phyloP scores from a whole-genome alignment of 2,329 filamentous ascomycete genomes.

The Chrysoporthe cubensis region DNA sequence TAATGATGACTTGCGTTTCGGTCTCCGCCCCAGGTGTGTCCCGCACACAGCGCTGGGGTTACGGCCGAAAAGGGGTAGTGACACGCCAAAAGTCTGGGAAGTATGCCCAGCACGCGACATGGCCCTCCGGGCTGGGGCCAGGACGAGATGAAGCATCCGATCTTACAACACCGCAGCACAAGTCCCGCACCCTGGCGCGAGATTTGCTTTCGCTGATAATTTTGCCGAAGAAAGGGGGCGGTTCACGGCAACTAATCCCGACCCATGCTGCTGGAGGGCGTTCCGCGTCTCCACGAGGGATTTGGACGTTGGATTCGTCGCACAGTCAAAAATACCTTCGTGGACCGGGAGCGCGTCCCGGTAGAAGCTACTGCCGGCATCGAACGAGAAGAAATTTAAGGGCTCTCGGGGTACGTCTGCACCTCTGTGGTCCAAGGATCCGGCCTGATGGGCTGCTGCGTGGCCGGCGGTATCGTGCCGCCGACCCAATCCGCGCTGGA shows the following conservation, averaged over 20 bases:
- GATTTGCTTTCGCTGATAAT: constrained; percentile 2
- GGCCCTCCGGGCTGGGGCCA: background rate
- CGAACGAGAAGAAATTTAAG: constrained; percentile 5
- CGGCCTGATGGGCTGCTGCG: constrained; percentile 15
- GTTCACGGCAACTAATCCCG: background rate
- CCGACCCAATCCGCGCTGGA: constrained; percentile 11
- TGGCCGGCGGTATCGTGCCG: background rate
- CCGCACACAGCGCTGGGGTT: constrained; percentile 5
- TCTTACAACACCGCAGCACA: background rate
- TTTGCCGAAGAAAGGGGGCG: background rate
- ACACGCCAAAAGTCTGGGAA: constrained; percentile 5
- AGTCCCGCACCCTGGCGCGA: background rate
- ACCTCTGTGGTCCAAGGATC: constrained; percentile 3
- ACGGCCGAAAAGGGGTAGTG: constrained; percentile 19
- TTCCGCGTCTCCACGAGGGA: background rate
- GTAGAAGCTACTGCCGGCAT: background rate
- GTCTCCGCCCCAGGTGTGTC: constrained; percentile 11
- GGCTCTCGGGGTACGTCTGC: background rate
- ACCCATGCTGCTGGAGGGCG: background rate
- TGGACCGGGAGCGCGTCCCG: constrained; percentile 1
- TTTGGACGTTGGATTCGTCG: background rate
- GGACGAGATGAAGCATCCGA: background rate
- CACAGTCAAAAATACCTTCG: background rate
- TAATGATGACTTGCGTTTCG: constrained; percentile 20
- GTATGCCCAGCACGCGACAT: background rate